Percentiles rank a stretch among this genome's conserved stretches.
Evolutionary conservation across 2,329 filamentous ascomycete genomes (phyloP).

Genomic region (Periconia sp.): DNA sequence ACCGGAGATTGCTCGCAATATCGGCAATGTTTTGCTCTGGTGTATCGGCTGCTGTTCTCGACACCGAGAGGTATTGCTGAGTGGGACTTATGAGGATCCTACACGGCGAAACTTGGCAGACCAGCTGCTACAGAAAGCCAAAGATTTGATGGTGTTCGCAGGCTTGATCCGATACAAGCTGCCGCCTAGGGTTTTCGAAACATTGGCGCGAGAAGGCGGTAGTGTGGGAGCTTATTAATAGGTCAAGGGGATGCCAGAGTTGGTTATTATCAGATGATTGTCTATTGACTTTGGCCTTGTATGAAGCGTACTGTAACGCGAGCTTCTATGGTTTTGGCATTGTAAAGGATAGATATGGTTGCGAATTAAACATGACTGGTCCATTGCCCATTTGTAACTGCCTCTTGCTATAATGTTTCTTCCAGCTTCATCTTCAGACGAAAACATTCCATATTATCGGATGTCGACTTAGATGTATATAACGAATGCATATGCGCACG

Average conservation of each 20-base stretch:
- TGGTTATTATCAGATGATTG: not conserved
- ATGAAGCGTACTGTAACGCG: not conserved
- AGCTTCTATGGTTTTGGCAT: no score
- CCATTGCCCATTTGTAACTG: not conserved
- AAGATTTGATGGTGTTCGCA: constrained; percentile 91
- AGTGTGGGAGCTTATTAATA: constrained; percentile 33
- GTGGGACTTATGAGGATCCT: constrained; percentile 71
- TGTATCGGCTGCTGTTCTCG: constrained; percentile 82
- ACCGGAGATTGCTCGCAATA: constrained; percentile 80
- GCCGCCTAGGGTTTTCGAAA: constrained; percentile 84
- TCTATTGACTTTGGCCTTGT: not conserved
- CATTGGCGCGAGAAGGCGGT: constrained; percentile 73
- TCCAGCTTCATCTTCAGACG: not conserved
- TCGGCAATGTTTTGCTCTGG: constrained; percentile 92
- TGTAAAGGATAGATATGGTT: not conserved
- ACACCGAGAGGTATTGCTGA: constrained; percentile 67
- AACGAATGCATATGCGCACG: not conserved
- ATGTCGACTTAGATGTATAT: not conserved
- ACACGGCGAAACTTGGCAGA: constrained; percentile 59
- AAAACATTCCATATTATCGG: not conserved
- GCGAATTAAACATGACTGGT: not conserved
- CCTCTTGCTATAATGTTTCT: not conserved
- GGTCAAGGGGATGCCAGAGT: not conserved
- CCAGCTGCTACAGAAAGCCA: constrained; percentile 75
- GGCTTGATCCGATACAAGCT: constrained; percentile 90